phyloP scores from a whole-genome alignment of 2,329 filamentous ascomycete species.

The Dactylella cylindrospora region DNA sequence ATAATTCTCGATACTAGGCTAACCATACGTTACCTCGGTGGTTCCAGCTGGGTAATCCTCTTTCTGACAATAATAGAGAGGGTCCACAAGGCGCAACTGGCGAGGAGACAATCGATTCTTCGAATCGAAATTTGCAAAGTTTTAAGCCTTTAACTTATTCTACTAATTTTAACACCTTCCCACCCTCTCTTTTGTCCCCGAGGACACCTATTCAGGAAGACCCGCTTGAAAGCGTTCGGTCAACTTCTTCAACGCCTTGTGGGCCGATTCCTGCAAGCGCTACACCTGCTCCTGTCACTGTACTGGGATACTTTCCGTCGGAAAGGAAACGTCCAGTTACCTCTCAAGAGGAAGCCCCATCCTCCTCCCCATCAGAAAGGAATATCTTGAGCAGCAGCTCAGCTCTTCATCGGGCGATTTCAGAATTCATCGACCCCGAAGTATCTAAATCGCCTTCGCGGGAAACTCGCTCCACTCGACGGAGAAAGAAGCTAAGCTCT shows the following conservation, averaged over 20 bases:
- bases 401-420: constrained; percentile 8
- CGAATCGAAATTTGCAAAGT: constrained; percentile 13
- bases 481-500: neutral
- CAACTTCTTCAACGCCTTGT: constrained; percentile 28
- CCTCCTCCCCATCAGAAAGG: neutral
- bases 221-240: constrained; percentile 25
- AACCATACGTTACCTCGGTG: neutral
- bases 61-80: constrained; percentile 11
- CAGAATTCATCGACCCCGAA: neutral
- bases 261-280: constrained; percentile 42
- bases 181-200: constrained; percentile 23
- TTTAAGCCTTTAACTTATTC: constrained; percentile 15
- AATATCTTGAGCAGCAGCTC: neutral
- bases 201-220: constrained; percentile 27
- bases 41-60: constrained; percentile 21
- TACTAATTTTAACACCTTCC: constrained; percentile 14
- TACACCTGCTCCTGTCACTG: constrained; percentile 35
- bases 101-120: constrained; percentile 20
- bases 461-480: constrained; percentile 9
- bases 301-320: constrained; percentile 42
- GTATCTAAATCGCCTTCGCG: constrained; percentile 6
- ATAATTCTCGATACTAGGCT: constrained; percentile 6
- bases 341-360: neutral
- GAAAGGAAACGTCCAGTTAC: constrained; percentile 3
- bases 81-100: constrained; percentile 6